Percentiles rank a stretch among this genome's conserved stretches.
These are phyloP conservation scores for Ascochyta fabae DNA, from an alignment of 2,329 filamentous ascomycete genomes.

Conservation along the genomic window DNA sequence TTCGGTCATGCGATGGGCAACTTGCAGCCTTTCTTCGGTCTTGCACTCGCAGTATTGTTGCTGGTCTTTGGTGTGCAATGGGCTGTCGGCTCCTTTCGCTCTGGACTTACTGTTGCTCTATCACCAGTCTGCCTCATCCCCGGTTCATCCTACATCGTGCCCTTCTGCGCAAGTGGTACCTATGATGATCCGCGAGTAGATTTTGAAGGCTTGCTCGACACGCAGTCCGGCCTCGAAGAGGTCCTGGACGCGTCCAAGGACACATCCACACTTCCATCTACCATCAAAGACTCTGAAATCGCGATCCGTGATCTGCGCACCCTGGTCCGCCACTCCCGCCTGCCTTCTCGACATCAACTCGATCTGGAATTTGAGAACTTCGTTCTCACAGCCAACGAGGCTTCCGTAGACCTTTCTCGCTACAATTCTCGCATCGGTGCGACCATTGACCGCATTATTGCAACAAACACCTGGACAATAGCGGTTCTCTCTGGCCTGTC, in stretches of 20 bases:
- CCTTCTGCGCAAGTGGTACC: slow-evolving; percentile 62
- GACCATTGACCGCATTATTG: slow-evolving; percentile 75
- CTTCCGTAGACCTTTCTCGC: slow-evolving; percentile 70
- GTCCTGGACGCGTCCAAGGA: slow-evolving; percentile 72
- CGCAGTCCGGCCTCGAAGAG: slow-evolving; percentile 78
- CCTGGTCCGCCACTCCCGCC: slow-evolving; percentile 72
- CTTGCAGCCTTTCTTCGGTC: slow-evolving; percentile 66
- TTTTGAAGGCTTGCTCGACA: slow-evolving; percentile 76
- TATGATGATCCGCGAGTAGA: slow-evolving; percentile 53
- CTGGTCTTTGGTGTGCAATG: slow-evolving; percentile 65
- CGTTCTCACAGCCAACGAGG: slow-evolving; percentile 70
- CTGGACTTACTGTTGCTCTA: slow-evolving; percentile 68
- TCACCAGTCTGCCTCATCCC: slow-evolving; percentile 75
- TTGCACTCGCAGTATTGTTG: slow-evolving; percentile 61
- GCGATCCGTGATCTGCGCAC: slow-evolving; percentile 76
- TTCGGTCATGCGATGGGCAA: slow-evolving; percentile 66
- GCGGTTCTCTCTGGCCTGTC: slow-evolving; percentile 70
- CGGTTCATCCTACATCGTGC: slow-evolving; percentile 66
- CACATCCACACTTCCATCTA: slow-evolving; percentile 71
- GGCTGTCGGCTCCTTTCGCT: slow-evolving; percentile 63
- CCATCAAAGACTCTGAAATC: slow-evolving; percentile 79
- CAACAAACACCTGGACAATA: slow-evolving; percentile 77
- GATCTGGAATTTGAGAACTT: slow-evolving; percentile 79
- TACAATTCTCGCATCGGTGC: slow-evolving; percentile 80
- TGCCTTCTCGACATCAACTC: slow-evolving; percentile 73